Evolutionary conservation across 257 asterid genomes (phyloP), one percentile per base, ranked within the genome.

Genomic region (Scutellaria barbata): DNA sequence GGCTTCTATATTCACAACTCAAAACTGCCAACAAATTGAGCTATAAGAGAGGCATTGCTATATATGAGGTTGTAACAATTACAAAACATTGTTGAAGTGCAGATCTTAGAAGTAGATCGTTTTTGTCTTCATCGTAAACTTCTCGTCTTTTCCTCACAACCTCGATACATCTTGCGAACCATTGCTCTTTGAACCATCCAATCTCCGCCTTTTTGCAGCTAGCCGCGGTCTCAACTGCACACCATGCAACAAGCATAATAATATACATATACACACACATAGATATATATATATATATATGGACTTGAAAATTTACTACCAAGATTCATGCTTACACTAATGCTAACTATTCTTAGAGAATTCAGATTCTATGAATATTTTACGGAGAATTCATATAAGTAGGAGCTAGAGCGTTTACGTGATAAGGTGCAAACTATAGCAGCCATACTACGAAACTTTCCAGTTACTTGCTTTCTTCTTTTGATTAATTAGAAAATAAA

Each of bases 211-310:
- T 77, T 84, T 87, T 55, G 83, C 88, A 52, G 82, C 83, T 48
- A 84, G 81, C 78, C 84, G 85, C 7, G 93, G 93, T 83, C 84
- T 84, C 88, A 85, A 71, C 98, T 92, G 83, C 84, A 80, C 50
- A 73, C 6, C 63, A 74, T n/a, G 51, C 14, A 45, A 11, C 5
- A 14, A 22, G 12, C 39, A 33, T 20, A 59, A 40, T 9, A 48
- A n/a, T n/a, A n/a, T 5, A 43, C 37, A 40, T 2, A 12, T 52
- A 18, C 37, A 63, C 13, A 47, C 6, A 10, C 39, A 53, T 13
- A 30, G 1, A 17, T 68, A 40, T 5, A 48, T 5, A 43, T 37
- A 40, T 2, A 12, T 52, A 18, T 66, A 63, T 22, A 47, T 5
- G 7, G 45, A 53, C n/a, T 1, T 11, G 13, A 3, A 18, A 13